Base-by-base conservation (phyloP, 2,329 filamentous ascomycete species). In the Thelonectria olida region DNA sequence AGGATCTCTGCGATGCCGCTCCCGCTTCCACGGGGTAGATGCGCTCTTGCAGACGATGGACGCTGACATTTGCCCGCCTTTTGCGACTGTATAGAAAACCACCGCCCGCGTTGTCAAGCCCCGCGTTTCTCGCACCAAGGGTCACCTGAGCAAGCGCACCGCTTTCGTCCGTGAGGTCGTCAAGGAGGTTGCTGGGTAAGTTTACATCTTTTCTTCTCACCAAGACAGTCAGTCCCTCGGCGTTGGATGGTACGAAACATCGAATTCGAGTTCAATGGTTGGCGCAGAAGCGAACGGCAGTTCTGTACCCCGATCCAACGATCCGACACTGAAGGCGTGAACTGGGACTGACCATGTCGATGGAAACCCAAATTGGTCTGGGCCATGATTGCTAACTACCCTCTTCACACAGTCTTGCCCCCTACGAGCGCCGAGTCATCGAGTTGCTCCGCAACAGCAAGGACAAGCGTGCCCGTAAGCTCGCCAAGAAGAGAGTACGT, bases 391-490 rank as follows among this genome's bases (percentile, higher is more conserved):
- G 39, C 68, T 80, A 76, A 80, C 72, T 47, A 34, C 15, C 17
- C 34, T 44, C 31, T 15, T 52, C 39, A 48, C 59, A 44, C 63
- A 90, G 92, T 79, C 91, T 96, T 74, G 92, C 92, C 74, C 92
- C 92, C 78, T 96, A 99, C 82, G 96, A 99, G 90, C 95, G 96
- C 84, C 93, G 96, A 80, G 92, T 99, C 75, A 97, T 99, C 80
- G 96, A 99, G 89, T 87, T 99, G 81, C 91, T 99, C 84, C 93
- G 96, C 78, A 99, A 99, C 92, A 91, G 88, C 87, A 96, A 97
- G 88, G 96, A 99, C 85, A 98, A 98, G 92, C 93, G 95, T 84
- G 95, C 95, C 78, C 90, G 95, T 76, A 97, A 97, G 91, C 92
- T 97, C 79, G 95, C 95, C 78, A 98, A 98, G 94, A 97, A 97